These are phyloP conservation scores for Hansenula sp. DNA, from an alignment of 1,139 yeast species.

Conservation along the genomic window DNA sequence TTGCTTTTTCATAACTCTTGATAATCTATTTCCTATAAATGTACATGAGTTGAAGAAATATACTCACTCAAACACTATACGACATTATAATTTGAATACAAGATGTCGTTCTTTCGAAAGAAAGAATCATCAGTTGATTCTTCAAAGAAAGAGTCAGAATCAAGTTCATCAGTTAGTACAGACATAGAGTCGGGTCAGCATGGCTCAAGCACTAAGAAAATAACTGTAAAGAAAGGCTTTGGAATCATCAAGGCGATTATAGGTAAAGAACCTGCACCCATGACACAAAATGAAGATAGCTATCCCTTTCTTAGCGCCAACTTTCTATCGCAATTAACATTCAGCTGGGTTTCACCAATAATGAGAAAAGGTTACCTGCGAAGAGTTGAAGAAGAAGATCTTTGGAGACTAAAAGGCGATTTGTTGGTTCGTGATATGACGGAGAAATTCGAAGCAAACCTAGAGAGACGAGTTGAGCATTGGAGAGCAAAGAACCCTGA, in stretches of 20 bases:
- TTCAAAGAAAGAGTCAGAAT: neutral
- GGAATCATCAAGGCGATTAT: constrained; percentile 7
- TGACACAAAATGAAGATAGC: constrained; percentile 26
- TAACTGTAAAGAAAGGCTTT: constrained; percentile 5
- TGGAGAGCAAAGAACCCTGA: constrained; percentile 24
- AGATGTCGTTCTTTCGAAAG: neutral
- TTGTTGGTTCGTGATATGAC: constrained; percentile 31
- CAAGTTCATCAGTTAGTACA: neutral
- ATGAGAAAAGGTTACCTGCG: constrained; percentile 41
- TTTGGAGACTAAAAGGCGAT: constrained; percentile 33
- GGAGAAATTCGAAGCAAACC: constrained; percentile 16
- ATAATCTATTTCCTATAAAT: too few relatives aligned
- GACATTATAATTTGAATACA: too few relatives aligned
- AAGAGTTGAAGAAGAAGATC: constrained; percentile 39
- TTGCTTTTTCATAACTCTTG: too few relatives aligned
- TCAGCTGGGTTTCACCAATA: constrained; percentile 38
- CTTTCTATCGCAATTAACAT: constrained; percentile 30
- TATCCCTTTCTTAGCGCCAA: constrained; percentile 33
- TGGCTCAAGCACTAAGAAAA: neutral
- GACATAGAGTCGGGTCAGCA: neutral
- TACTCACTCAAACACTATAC: too few relatives aligned
- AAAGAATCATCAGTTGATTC: neutral
- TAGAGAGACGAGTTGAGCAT: constrained; percentile 19
- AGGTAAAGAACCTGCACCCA: constrained; percentile 17
- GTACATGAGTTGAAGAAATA: too few relatives aligned